Evolutionary conservation across 805 yeast genomes (phyloP).

Genomic region (Starmera dryadoides): DNA sequence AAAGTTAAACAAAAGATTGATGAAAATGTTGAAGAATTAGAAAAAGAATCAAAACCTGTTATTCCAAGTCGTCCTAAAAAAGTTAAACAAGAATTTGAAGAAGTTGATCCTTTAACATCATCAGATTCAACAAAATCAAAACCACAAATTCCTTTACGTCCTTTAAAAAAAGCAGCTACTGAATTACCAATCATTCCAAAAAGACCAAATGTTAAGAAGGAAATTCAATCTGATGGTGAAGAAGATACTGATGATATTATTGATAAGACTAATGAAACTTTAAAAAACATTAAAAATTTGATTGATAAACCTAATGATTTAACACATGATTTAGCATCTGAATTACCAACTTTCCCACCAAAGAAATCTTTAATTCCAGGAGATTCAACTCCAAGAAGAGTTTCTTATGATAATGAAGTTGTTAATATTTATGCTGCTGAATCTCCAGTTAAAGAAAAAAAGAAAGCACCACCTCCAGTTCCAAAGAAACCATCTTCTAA

Average conservation of each 20-base stretch:
- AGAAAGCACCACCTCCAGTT: slow-evolving; percentile 50
- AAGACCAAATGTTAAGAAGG: not conserved
- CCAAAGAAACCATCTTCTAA: slow-evolving; percentile 75
- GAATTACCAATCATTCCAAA: not conserved
- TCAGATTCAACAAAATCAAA: not conserved
- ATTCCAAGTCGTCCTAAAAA: slow-evolving; percentile 7
- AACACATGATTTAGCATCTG: slow-evolving; percentile 1
- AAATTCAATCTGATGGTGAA: not conserved
- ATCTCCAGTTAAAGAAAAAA: not conserved
- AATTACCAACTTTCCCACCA: not conserved
- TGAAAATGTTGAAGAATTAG: not conserved
- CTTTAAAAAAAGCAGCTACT: slow-evolving; percentile 1
- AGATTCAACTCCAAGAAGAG: not conserved
- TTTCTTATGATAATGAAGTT: not conserved
- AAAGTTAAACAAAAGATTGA: not conserved
- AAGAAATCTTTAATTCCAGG: not conserved
- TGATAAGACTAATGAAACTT: not conserved
- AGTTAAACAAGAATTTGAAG: not conserved
- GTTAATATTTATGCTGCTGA: not conserved
- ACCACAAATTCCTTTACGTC: slow-evolving; percentile 4
- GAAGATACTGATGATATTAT: not conserved
- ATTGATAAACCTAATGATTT: not conserved
- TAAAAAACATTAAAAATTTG: not conserved
- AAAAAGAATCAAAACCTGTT: slow-evolving; percentile 2
- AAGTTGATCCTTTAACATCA: not conserved